Base-by-base conservation (phyloP, 768 basidiomycete species). In the Pleurotus platypus region DNA sequence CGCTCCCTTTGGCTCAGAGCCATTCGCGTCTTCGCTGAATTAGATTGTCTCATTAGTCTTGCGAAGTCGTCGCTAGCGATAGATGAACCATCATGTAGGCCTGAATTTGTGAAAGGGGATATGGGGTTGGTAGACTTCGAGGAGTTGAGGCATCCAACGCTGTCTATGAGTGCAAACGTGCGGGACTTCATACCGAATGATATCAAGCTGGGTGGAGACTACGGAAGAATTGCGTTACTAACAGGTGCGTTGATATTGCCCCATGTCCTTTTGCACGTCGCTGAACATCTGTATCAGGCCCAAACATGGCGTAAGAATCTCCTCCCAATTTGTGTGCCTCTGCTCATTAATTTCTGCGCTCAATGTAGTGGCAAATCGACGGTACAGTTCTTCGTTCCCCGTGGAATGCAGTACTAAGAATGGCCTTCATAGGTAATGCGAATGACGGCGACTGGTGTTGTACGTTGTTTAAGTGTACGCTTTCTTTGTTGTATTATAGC, bases 1-100 rank as follows among this genome's bases (percentile, higher is more conserved):
- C 85, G 91, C 45, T 77, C 81, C 12, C 72, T 88, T 13, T 96
- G 92, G 92, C 71, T 94, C 65, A 83, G 86, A n/a, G 84, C 87
- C 9, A 79, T 94, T 60, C 84, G 92, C 38, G 86, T 92, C 13
- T 81, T 96, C 49, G 89, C 97, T 5, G 95, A 99, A 72, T 78
- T 99, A n/a, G 97, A 99, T 69, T 99, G 97, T 69, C 74, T 99
- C 18, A 85, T 96, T 69, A 92, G 92, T 62, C 73, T 98, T 47
- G 90, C 96, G 4, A 95, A 92, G 69, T 82, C 93, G 1, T 97
- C 94, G 1, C 69, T 73, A n/a, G 90, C 91, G 7, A 80, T 99
- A 42, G 95, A 94, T 45, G 93, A 97, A 70, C 97, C 97, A 2
- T 80, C 84, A n/a, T 98, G 97, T 66, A 76, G 97, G 58, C 97